Percentiles rank a stretch among this genome's conserved stretches.
These are phyloP conservation scores for Phycomyces blakesleeanus DNA, from an alignment of 192 early-diverging fungal species.

Conservation along the genomic window DNA sequence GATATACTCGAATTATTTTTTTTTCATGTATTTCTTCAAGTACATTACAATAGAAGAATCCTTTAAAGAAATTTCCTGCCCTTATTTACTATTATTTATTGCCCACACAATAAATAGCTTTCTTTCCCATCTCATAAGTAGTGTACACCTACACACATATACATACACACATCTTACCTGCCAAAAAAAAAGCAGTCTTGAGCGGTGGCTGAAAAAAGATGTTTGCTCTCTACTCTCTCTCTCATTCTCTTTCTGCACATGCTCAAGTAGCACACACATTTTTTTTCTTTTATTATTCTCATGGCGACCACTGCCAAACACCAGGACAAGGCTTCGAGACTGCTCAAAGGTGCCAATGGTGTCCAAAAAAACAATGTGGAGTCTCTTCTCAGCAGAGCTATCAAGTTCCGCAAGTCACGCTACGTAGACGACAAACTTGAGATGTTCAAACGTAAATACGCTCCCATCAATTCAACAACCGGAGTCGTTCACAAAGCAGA, in stretches of 20 bases:
- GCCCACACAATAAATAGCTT: too few species aligned
- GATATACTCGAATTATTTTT: too few species aligned
- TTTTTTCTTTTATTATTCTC: not conserved
- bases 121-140: too few species aligned
- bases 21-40: too few species aligned
- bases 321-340: not conserved
- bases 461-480: slow-evolving; percentile 22
- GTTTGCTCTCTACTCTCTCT: not conserved
- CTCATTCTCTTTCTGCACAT: not conserved
- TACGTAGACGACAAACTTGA: slow-evolving; percentile 32
- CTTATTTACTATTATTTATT: too few species aligned
- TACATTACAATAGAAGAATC: too few species aligned
- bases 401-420: slow-evolving; percentile 27
- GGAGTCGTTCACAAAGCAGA: not conserved
- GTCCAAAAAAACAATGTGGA: slow-evolving; percentile 24
- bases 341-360: not conserved
- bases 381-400: slow-evolving; percentile 18
- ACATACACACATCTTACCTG: too few species aligned
- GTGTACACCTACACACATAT: too few species aligned
- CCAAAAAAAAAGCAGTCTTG: not conserved
- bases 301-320: not conserved
- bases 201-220: not conserved
- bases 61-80: too few species aligned
- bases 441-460: slow-evolving; percentile 25
- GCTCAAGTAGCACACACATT: not conserved